phyloP scores from a whole-genome alignment of 768 basidiomycete genomes.

The Coprinopsis cinerea region DNA sequence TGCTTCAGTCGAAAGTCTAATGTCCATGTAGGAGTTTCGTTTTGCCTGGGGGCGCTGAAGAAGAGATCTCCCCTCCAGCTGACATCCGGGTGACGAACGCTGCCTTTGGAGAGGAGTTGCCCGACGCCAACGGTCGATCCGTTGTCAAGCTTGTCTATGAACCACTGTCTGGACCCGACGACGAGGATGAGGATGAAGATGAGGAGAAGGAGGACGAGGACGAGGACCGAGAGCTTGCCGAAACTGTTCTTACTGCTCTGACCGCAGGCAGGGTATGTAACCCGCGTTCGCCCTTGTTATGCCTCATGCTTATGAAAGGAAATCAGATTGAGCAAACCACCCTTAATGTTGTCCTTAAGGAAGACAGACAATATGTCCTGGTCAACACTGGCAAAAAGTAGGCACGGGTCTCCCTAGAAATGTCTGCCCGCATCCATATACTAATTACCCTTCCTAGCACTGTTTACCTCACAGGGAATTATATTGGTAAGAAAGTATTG shows the following conservation, averaged over 20 bases:
- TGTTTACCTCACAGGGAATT: slow-evolving; percentile 80
- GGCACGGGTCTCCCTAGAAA: slow-evolving; percentile 1
- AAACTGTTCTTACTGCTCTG: slow-evolving; percentile 70
- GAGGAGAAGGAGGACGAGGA: slow-evolving; percentile 31
- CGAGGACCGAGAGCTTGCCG: slow-evolving; percentile 25
- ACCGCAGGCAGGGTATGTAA: slow-evolving; percentile 70
- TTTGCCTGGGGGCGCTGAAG: slow-evolving; percentile 51
- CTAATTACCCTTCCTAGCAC: slow-evolving; percentile 39
- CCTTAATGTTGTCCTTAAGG: slow-evolving; percentile 65
- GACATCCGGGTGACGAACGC: slow-evolving; percentile 81
- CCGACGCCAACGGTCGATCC: slow-evolving; percentile 53
- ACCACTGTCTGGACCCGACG: slow-evolving; percentile 31
- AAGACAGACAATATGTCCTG: slow-evolving; percentile 60
- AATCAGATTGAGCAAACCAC: slow-evolving; percentile 70
- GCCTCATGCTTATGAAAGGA: slow-evolving; percentile 5
- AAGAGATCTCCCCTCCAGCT: slow-evolving; percentile 51
- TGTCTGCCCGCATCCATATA: background rate
- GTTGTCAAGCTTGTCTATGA: slow-evolving; percentile 63
- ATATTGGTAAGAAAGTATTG: slow-evolving; percentile 49
- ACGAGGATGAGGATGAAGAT: slow-evolving; percentile 42
- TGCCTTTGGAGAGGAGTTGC: slow-evolving; percentile 69
- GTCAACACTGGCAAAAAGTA: slow-evolving; percentile 81
- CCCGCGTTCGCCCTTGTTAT: background rate
- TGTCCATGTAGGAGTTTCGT: slow-evolving; percentile 48
- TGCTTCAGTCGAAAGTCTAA: slow-evolving; percentile 8